Base-by-base conservation (phyloP, 768 basidiomycete species). In the Mycena galopus region DNA sequence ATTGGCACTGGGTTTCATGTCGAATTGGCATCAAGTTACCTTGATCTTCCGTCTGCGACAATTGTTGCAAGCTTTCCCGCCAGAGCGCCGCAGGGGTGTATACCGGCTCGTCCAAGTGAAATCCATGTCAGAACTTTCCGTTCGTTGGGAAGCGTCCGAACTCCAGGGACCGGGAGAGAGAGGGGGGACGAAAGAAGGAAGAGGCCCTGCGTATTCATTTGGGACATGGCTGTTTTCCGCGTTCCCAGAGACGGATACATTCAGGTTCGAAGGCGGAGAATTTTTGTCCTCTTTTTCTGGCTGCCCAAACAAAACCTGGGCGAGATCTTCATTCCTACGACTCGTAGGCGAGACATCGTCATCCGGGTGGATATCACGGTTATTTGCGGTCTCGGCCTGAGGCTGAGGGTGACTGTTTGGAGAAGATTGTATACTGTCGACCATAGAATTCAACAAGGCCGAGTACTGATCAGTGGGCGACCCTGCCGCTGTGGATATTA, bases 281-380 rank as follows among this genome's bases (percentile, higher is more conserved):
- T 73, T 77, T 35, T 78, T 77, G 23, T 60, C 72, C 66, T 80
- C 78, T 30, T 64, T 66, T 51, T 83, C 85, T 65, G 88, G 86
- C 21, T 78, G 80, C 21, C 92, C 93, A 75, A 95, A 94, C 50
- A 96, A 82, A 21, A 90, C 91, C 67, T 92, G 91, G 2, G 94
- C 92, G n/a, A 96, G 86, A 77, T 93, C 92, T 74, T 92, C 86
- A 74, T 92, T 91, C 64, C 91, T 87, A 67, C 90, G 90, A 51
- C 90, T 87, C 39, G 86, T 88, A 30, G 84, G 89, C 14, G 86
- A 89, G 21, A 77, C 67, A 65, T 85, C 82, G 76, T 81, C 67
- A 66, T 83, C 80, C 44, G 82, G 77, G 47, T 79, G 76, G 23
- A 71, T 68, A n/a, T n/a, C n/a, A n/a, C n/a, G n/a, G 42, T 74